Base-by-base conservation (phyloP, 2,329 filamentous ascomycete species). In the Pseudocercospora cruenta region DNA sequence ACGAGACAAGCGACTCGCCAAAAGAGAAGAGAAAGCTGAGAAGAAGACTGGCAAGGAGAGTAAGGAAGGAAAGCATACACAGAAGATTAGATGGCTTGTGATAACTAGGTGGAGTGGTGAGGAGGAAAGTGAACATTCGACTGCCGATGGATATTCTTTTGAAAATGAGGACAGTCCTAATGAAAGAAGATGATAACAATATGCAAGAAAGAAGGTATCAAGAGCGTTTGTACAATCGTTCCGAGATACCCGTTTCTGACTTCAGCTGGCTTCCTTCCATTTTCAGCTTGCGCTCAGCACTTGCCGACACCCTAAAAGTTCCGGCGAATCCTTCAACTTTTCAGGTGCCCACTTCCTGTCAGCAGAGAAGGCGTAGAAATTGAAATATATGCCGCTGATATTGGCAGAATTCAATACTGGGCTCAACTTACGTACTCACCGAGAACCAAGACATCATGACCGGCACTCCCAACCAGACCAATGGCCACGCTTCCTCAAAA, bases 21-120 rank as follows among this genome's bases (percentile, higher is more conserved):
- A 60, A 45, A 45, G 59, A 12, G 67, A 66, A 33, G 64, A 58
- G 12, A 65, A 63, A n/a, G 28, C 39, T 26, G 54, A 47, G 16
- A 53, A 45, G 19, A 64, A 57, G 28, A 26, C 12, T 12, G 59
- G 33, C 0, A 61, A 58, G 24, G 49, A 21, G 16, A 57, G 58
- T 24, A 67, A 63, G 58, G 68, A 72, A 61, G 62, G 67, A 57
- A 71, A 74, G 64, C 67, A 72, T 26, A 72, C 70, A 4, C 72
- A 72, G 59, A 67, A 74, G 33, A 72, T 75, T 36, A 57, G 71
- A 14, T 76, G 73, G 71, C 58, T 74, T 58, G 69, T 74, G 10
- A 65, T 74, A n/a, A 69, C 63, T 2, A 71, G 51, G 21, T 64
- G 65, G 61, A 58, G 70, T 59, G 70, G 59, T 4, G 60, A 49